Evolutionary conservation across 257 asterid species (phyloP).

Genomic region (Galeopsis tetrahit): DNA sequence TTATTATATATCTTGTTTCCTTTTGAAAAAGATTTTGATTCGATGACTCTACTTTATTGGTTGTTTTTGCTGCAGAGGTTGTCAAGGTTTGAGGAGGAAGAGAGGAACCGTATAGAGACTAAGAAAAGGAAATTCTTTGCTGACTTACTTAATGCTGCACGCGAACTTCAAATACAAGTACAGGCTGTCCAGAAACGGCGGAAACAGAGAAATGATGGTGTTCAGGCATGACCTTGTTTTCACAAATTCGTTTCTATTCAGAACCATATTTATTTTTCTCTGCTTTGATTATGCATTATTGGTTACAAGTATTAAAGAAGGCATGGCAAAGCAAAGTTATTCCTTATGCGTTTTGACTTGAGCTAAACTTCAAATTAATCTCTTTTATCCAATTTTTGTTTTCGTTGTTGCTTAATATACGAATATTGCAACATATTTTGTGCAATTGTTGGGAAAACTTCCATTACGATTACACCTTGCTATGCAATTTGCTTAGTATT

Average conservation of each 20-base stretch:
- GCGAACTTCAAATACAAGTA: conserved; percentile 90
- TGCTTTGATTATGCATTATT: conserved; percentile 8
- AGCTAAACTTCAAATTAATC: neutral
- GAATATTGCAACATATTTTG: conserved; percentile 12
- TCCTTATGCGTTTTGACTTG: neutral
- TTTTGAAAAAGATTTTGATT: conserved; percentile 21
- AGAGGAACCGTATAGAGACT: conserved; percentile 79
- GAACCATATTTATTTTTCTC: conserved; percentile 12
- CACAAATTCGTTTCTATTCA: neutral
- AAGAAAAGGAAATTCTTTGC: conserved; percentile 85
- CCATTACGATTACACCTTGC: conserved; percentile 8
- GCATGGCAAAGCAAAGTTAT: conserved; percentile 16
- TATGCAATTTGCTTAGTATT: conserved; percentile 14
- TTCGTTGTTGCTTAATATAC: neutral
- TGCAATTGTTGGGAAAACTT: neutral
- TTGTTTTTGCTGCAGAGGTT: conserved; percentile 63
- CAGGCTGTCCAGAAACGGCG: conserved; percentile 93
- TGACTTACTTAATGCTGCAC: conserved; percentile 87
- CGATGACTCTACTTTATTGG: conserved; percentile 24
- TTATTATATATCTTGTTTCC: conserved; percentile 18
- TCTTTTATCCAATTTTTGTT: neutral
- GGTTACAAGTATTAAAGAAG: conserved; percentile 17
- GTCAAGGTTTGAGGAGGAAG: conserved; percentile 94
- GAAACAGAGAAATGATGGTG: conserved; percentile 93
- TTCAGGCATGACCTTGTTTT: conserved; percentile 67